These are phyloP conservation scores for Ascochyta fabae DNA, from an alignment of 2,329 filamentous ascomycete genomes.

Conservation along the genomic window DNA sequence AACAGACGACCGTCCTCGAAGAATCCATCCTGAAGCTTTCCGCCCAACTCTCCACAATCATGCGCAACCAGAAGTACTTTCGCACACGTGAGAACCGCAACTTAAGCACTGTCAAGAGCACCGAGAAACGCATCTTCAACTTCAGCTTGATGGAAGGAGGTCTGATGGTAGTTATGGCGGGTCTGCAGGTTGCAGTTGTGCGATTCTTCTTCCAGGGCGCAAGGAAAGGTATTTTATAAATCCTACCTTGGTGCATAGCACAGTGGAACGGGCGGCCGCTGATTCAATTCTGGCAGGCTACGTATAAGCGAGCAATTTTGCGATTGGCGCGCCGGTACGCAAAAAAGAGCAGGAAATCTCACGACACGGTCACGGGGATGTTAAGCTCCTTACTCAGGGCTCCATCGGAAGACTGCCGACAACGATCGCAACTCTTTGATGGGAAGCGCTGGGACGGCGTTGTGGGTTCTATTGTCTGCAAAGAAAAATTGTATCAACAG, in stretches of 20 bases:
- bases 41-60: conserved; percentile 89
- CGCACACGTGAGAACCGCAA: conserved; percentile 98
- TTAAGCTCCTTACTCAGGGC: not conserved
- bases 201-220: conserved; percentile 97
- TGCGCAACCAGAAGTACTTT: conserved; percentile 99
- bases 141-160: conserved; percentile 92
- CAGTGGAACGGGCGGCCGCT: conserved; percentile 15
- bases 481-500: conserved; percentile 6
- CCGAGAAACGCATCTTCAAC: conserved; percentile 94
- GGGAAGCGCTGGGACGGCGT: conserved; percentile 1
- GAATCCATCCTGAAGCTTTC: conserved; percentile 96
- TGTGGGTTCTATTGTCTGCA: not conserved
- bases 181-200: conserved; percentile 94
- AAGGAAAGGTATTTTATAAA: conserved; percentile 61
- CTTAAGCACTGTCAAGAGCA: conserved; percentile 96
- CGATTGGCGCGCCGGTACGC: not conserved
- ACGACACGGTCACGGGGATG: not conserved
- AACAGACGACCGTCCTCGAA: conserved; percentile 87
- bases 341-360: not conserved
- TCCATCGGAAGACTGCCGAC: not conserved
- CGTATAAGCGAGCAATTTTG: conserved; percentile 18
- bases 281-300: conserved; percentile 31
- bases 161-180: conserved; percentile 95
- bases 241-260: conserved; percentile 1
- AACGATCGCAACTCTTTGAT: not conserved